phyloP scores from a whole-genome alignment of 352 stramenopile species.

The Phytophthora tentaculata region DNA sequence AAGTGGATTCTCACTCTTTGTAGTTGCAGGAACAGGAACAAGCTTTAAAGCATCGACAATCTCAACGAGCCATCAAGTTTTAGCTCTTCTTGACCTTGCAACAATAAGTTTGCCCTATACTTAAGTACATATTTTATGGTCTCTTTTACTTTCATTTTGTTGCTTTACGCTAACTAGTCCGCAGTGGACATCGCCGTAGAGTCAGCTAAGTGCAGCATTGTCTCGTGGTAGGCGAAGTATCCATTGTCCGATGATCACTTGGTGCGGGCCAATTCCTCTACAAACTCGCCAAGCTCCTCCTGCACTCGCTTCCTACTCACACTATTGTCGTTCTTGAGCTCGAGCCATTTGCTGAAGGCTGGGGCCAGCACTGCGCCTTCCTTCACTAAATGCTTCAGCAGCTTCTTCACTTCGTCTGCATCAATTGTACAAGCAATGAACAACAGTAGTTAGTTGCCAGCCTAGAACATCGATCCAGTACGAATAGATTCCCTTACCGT shows the following conservation, averaged over 20 bases:
- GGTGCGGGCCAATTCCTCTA: conserved; percentile 71
- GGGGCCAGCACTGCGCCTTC: conserved; percentile 54
- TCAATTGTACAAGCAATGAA: conserved; percentile 7
- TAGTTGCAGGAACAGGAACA: conserved; percentile 67
- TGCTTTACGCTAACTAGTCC: conserved; percentile 38
- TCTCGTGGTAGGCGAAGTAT: too few relatives aligned
- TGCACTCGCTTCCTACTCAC: conserved; percentile 72
- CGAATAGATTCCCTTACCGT: conserved; percentile 46
- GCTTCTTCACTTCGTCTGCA: conserved; percentile 68
- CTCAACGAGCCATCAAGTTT: conserved; percentile 38
- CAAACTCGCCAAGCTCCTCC: conserved; percentile 70
- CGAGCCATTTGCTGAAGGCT: conserved; percentile 74
- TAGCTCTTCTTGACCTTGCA: conserved; percentile 18
- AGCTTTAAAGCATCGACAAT: conserved; percentile 41
- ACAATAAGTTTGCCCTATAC: too few relatives aligned
- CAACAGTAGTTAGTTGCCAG: conserved; percentile 6
- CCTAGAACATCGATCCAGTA: background rate
- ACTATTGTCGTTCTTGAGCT: conserved; percentile 81
- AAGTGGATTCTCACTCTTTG: background rate
- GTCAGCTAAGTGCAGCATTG: too few relatives aligned
- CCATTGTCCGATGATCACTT: conserved; percentile 59
- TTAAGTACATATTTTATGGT: background rate
- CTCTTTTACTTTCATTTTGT: conserved; percentile 22
- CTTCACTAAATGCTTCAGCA: conserved; percentile 77
- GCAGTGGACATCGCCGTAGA: conserved; percentile 7